Evolutionary conservation across 495 filamentous ascomycete species (phyloP), one percentile per base, ranked within the genome.

Genomic region (Annulohypoxylon nitens): DNA sequence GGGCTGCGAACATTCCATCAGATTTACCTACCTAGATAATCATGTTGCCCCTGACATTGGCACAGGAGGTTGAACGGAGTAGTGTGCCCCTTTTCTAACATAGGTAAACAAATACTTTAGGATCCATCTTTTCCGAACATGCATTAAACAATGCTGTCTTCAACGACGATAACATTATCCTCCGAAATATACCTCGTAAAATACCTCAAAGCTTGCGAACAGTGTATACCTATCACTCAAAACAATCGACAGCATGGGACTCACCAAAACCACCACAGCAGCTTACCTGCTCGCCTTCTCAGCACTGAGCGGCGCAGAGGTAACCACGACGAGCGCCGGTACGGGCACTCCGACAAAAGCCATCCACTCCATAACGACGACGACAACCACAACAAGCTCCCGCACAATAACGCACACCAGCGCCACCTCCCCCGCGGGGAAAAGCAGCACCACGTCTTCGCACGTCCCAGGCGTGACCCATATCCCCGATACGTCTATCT

Each of bases 221-320:
- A 70, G 57, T 12, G 57, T 72, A 23, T 3, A 12, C 36, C 4
- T 3, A 20, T 18, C 25, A 8, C 33, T 20, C 3, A 60, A 9
- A 7, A 25, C 50, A 34, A 20, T 41, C n/a, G 5, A 20, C 18
- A 75, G 63, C 43, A 80, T 81, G 79, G 71, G 61, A 47, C 58
- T 69, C 43, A 72, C 67, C 66, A 73, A 64, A 57, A 48, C 69
- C 26, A 67, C 64, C 48, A 78, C 76, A 33, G 54, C 79, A n/a
- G 71, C 71, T 47, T 76, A 76, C 43, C 58, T 79, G 8, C 55
- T 70, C 53, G 73, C 70, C 25, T 66, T 79, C 16, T 48, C 76
- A 33, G 51, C 75, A 37, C 33, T 73, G 7, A 67, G 59, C 20
- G 68, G 78, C 57, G 70, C 67, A 7, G 36, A 60, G 5, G 57